Base-by-base conservation (phyloP, 2,329 filamentous ascomycete species). In the Calycina marina region DNA sequence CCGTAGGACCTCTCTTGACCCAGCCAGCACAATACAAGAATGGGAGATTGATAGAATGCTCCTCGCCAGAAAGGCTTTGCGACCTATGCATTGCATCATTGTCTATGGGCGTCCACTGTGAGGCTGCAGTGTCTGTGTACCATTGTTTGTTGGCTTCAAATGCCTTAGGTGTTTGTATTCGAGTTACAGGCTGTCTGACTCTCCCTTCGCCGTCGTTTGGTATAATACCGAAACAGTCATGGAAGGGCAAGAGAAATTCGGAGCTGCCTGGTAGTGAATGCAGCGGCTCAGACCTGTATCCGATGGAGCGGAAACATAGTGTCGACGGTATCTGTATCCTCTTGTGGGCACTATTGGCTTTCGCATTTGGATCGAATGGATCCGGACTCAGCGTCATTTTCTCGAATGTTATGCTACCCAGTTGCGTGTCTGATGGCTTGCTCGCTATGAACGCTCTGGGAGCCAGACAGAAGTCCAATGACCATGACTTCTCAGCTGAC, bases 1-100 rank as follows among this genome's bases (percentile, higher is more conserved):
- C 90, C 0, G 85, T 94, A 0, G 90, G 88, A 0, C 90, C 90
- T 20, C 79, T 72, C 60, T 96, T 96, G 6, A 94, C 85, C 90
- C 90, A 98, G 0, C 90, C 90, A 11, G 88, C 81, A 43, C 85
- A 93, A 57, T 98, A 98, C 16, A 93, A 56, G 0, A 88, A 84
- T 0, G 77, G 72, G 0, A 80, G 48, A 30, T 35, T 40, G n/a
- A n/a, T n/a, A n/a, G n/a, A n/a, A n/a, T n/a, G n/a, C n/a, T n/a
- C n/a, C n/a, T n/a, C n/a, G n/a, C n/a, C n/a, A n/a, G n/a, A n/a
- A n/a, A n/a, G n/a, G n/a, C n/a, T n/a, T n/a, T n/a, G n/a, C n/a
- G n/a, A n/a, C n/a, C n/a, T n/a, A n/a, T n/a, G n/a, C n/a, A n/a
- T n/a, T n/a, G n/a, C n/a, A n/a, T n/a, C n/a, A n/a, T n/a, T n/a